phyloP scores from a whole-genome alignment of 2,329 filamentous ascomycete genomes.

The Ascochyta pisi region DNA sequence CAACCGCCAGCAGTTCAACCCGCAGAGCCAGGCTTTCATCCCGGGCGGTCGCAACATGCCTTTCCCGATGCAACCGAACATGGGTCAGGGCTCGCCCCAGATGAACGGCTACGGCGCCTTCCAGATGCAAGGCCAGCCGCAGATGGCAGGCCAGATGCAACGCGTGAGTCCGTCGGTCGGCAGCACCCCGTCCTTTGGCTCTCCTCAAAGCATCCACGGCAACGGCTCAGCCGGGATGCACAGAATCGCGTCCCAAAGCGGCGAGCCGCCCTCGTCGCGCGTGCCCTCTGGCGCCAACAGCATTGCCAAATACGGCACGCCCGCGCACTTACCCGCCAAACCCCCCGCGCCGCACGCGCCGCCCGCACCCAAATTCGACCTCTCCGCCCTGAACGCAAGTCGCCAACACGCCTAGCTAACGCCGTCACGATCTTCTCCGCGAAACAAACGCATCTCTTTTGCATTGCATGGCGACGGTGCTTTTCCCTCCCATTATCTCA shows the following conservation, averaged over 20 bases:
- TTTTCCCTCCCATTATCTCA: neutral
- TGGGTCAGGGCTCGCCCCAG: slow-evolving; percentile 40
- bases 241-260: slow-evolving; percentile 35
- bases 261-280: slow-evolving; percentile 28
- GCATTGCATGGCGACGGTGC: slow-evolving; percentile 17
- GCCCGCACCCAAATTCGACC: slow-evolving; percentile 14
- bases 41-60: slow-evolving; percentile 61
- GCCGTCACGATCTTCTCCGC: neutral
- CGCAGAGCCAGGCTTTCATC: slow-evolving; percentile 90
- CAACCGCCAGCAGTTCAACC: slow-evolving; percentile 87
- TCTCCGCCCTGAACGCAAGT: slow-evolving; percentile 5
- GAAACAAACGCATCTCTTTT: neutral
- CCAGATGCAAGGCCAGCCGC: slow-evolving; percentile 27
- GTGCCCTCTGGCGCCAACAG: slow-evolving; percentile 51
- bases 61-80: slow-evolving; percentile 43
- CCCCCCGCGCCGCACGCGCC: slow-evolving; percentile 52
- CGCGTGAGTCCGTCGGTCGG: slow-evolving; percentile 37
- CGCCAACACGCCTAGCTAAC: neutral
- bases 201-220: slow-evolving; percentile 35
- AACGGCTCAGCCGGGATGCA: slow-evolving; percentile 29
- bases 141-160: slow-evolving; percentile 29
- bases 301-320: slow-evolving; percentile 64
- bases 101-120: slow-evolving; percentile 41
- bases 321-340: slow-evolving; percentile 62
- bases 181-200: slow-evolving; percentile 39